A percentile compares a stretch with the other conserved stretches of the same genome.
Evolutionary conservation across 306 rosid species (phyloP).

Genomic region (Vachellia collinsii): DNA sequence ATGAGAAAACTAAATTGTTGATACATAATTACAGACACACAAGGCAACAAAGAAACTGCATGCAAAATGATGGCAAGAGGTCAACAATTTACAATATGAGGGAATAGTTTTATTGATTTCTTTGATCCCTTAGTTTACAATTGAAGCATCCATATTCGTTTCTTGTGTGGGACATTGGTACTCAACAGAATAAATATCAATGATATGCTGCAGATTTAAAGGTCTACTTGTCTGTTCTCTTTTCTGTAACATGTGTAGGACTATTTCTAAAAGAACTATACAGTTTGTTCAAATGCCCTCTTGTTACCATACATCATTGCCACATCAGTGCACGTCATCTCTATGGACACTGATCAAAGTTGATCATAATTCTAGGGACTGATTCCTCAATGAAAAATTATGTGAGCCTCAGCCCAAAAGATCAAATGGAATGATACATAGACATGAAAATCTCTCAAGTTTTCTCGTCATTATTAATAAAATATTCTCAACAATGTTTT

Average conservation of each 20-base stretch:
- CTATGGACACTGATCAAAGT: neutral
- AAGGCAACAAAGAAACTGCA: conserved; percentile 18
- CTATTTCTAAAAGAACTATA: neutral
- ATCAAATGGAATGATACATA: too few species aligned
- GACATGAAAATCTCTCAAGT: neutral
- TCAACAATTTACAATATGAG: conserved; percentile 15
- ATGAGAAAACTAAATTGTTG: conserved; percentile 11
- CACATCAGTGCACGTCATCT: neutral
- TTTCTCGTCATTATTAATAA: neutral
- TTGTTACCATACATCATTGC: neutral
- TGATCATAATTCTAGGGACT: neutral
- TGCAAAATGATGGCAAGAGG: conserved; percentile 24
- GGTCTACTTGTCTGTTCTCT: neutral
- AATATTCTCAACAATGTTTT: neutral
- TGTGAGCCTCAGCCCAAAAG: too few species aligned
- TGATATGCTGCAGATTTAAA: neutral
- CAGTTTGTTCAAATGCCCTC: neutral
- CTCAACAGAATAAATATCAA: neutral
- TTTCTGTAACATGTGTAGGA: neutral
- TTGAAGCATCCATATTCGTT: neutral
- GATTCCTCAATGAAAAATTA: neutral
- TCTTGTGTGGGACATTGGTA: neutral
- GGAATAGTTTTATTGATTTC: conserved; percentile 15
- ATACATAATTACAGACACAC: neutral
- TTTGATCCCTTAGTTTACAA: conserved; percentile 10